phyloP scores from a whole-genome alignment of 75 land plant genomes.

The Adiantum capillusveneris region DNA sequence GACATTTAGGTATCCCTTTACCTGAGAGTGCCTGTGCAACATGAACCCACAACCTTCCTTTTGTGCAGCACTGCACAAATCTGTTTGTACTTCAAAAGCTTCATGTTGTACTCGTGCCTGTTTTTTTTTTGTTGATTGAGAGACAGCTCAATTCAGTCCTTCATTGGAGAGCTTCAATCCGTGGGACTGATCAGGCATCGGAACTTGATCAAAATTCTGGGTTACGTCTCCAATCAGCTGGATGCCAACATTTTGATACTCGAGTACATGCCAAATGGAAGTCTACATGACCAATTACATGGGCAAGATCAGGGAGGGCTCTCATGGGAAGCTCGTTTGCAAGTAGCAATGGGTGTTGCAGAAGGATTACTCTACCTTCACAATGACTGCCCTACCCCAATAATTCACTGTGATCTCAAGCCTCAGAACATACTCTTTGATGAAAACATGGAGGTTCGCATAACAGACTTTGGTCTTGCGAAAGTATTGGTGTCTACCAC shows the following conservation, averaged over 20 bases:
- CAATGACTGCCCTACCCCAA: slow-evolving; percentile 47
- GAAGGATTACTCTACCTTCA: slow-evolving; percentile 77
- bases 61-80: no score
- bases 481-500: slow-evolving; percentile 24
- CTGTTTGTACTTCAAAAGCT: no score
- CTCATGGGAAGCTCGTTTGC: slow-evolving; percentile 33
- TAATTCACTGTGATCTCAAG: slow-evolving; percentile 82
- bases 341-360: slow-evolving; percentile 42
- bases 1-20: no score
- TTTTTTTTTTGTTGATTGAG: no score
- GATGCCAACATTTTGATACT: slow-evolving; percentile 56
- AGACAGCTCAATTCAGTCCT: slow-evolving; percentile 6
- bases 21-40: no score
- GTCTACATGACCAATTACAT: slow-evolving; percentile 53
- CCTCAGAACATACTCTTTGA: slow-evolving; percentile 78
- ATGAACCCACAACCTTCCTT: no score
- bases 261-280: slow-evolving; percentile 72
- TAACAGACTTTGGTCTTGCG: slow-evolving; percentile 76
- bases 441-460: slow-evolving; percentile 47
- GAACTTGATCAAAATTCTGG: slow-evolving; percentile 56
- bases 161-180: slow-evolving; percentile 36
- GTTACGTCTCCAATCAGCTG: slow-evolving; percentile 32
- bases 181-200: slow-evolving; percentile 50
- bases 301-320: slow-evolving; percentile 8
- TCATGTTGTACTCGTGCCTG: no score